phyloP scores from a whole-genome alignment of 2,329 filamentous ascomycete genomes.

The Aureobasidium sp. region DNA sequence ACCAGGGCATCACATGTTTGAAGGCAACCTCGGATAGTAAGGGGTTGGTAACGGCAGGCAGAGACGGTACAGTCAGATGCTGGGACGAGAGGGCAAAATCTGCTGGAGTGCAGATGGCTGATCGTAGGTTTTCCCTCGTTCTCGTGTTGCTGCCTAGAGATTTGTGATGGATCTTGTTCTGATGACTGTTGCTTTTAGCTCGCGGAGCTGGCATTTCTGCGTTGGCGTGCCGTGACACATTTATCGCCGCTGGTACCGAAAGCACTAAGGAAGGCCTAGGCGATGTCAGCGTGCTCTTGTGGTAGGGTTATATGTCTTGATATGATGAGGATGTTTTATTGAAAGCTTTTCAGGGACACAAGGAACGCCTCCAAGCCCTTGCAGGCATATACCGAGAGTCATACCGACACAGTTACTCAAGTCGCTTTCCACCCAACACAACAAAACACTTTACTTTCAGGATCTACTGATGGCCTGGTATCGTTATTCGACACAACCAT shows the following conservation, averaged over 20 bases:
- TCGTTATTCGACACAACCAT: slow-evolving; percentile 66
- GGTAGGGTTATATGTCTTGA: not conserved
- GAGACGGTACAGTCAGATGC: slow-evolving; percentile 57
- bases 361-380: slow-evolving; percentile 29
- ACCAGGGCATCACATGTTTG: slow-evolving; percentile 55
- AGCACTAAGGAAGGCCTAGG: slow-evolving; percentile 28
- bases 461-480: slow-evolving; percentile 70
- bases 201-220: slow-evolving; percentile 50
- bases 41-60: slow-evolving; percentile 59
- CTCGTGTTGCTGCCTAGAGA: not conserved
- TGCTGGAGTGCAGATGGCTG: slow-evolving; percentile 25
- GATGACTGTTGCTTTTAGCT: not conserved
- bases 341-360: slow-evolving; percentile 26
- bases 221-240: slow-evolving; percentile 52
- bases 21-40: slow-evolving; percentile 32
- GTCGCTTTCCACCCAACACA: slow-evolving; percentile 38
- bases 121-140: slow-evolving; percentile 2
- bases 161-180: not conserved
- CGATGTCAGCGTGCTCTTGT: slow-evolving; percentile 28
- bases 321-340: not conserved
- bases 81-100: slow-evolving; percentile 51
- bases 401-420: slow-evolving; percentile 52
- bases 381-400: slow-evolving; percentile 36
- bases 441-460: slow-evolving; percentile 58
- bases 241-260: slow-evolving; percentile 68